Evolutionary conservation across 1,284 basidiomycete species (phyloP), one percentile per base, ranked within the genome.

Genomic region (Fistulinella staudtii): DNA sequence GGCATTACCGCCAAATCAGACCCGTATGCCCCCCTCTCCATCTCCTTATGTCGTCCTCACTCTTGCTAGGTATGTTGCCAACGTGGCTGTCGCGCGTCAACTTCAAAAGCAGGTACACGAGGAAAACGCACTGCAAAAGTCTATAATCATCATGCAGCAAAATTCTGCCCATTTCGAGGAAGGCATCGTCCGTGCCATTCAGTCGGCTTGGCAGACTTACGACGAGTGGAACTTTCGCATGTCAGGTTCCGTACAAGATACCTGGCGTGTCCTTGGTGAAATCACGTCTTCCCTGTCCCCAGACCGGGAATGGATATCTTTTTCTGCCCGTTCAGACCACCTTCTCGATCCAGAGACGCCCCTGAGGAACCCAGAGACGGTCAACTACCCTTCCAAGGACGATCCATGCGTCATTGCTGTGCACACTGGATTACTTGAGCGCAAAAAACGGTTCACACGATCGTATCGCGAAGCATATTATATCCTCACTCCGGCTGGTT

Each of bases 61-160:
- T 38, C 23, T 15, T 36, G 15, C 1, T 46, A 82, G 77, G 8
- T 84, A 74, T 57, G 71, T 89, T 27, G 71, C 77, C 59, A 98
- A 98, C 74, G 75, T 81, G 53, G 75, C 80, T 39, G 95, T 98
- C 41, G 69, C 79, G 45, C 85, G 82, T 48, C 95, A 99, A 70
- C 85, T 99, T 36, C 82, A 89, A 58, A 93, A 89, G 62, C 90
- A 93, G 67, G 93, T 98, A 37, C 85, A 94, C 68, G 95, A 96
- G 70, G 96, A 99, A 71, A 99, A 99, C 63, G 84, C 94, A 0
- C 80, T 99, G 15, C 96, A 99, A 69, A 99, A 99, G 68, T 92
- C 87, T n/a, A 89, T 98, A 62, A 87, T 99, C 61, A 96, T 99
- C 66, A 98, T 97, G 82, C 95, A 99, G 66, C 89, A 97, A 60